Evolutionary conservation across 345 rosid species (phyloP), one percentile per base, ranked within the genome.

Genomic region (Ricinus communis): DNA sequence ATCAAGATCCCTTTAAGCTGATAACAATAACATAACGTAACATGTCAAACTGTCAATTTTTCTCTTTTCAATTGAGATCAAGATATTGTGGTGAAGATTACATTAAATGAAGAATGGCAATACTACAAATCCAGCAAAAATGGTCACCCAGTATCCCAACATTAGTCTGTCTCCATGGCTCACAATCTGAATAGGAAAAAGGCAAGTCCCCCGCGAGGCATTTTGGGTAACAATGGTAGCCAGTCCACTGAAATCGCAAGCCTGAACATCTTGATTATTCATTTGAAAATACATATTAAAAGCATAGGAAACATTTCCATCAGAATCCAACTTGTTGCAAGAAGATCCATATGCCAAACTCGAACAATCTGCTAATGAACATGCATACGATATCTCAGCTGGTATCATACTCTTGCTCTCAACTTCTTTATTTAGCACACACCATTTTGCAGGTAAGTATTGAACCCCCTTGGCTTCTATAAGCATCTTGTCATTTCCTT

Each of bases 271-370:
- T 73, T 93, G 99, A 58, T 81, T 77, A 2, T 83, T 76, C 27
- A 77, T 69, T 47, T 95, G 99, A 65, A 38, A 93, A 63, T 76
- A 86, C 88, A 81, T 85, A 71, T 93, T 96, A 57, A 96, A 93
- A 1, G 96, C 97, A 24, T 86, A 93, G 6, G 98, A 96, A 11
- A 66, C 43, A 65, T 74, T 86, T 2, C 72, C 79, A 1, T 21
- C 7, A 16, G n/a, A 4, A 24, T 76, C 82, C 55, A 87, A 49
- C 4, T 51, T 22, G 52, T 50, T 70, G 79, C 99, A 91, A 0
- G 91, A 66, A 5, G 84, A 56, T 0, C 88, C 94, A 0, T 45
- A 18, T 0, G 0, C 33, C 77, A 88, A 53, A 49, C 74, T 58
- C 0, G 94, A 74, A 78, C 97, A 96, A 65, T 96, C 99, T 0